Evolutionary conservation across 2,329 filamentous ascomycete species (phyloP).

Genomic region (Capronia epimyces): DNA sequence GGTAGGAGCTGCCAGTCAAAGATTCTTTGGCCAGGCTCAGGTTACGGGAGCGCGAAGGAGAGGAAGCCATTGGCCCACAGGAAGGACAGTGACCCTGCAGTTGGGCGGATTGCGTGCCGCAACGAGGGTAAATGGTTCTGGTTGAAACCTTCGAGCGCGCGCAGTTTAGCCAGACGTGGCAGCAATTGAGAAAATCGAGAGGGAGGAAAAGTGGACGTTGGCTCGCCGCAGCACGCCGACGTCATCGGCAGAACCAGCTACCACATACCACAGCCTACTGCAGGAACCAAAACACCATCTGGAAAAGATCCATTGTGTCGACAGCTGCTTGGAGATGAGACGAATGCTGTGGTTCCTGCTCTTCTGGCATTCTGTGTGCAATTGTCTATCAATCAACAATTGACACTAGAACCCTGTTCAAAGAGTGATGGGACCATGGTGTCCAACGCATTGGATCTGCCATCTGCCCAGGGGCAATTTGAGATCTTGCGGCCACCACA

Average conservation of each 20-base stretch:
- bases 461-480: no score
- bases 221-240: slow-evolving; percentile 1
- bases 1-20: slow-evolving; percentile 39
- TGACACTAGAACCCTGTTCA: no score
- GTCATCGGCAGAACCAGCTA: background rate
- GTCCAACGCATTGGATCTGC: no score
- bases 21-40: slow-evolving; percentile 41
- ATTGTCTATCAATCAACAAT: no score
- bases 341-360: background rate
- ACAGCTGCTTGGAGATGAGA: no score
- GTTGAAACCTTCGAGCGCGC: background rate
- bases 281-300: background rate
- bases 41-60: slow-evolving; percentile 34
- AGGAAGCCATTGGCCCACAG: slow-evolving; percentile 10
- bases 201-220: background rate
- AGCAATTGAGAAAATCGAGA: background rate
- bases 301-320: no score
- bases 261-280: background rate
- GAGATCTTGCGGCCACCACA: no score
- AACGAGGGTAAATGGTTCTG: background rate
- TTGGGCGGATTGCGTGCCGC: background rate
- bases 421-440: no score
- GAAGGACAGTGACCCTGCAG: background rate
- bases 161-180: background rate
- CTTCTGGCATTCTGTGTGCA: no score